phyloP scores from a whole-genome alignment of 805 yeast genomes.

The Scheffersomyces coipomensis region DNA sequence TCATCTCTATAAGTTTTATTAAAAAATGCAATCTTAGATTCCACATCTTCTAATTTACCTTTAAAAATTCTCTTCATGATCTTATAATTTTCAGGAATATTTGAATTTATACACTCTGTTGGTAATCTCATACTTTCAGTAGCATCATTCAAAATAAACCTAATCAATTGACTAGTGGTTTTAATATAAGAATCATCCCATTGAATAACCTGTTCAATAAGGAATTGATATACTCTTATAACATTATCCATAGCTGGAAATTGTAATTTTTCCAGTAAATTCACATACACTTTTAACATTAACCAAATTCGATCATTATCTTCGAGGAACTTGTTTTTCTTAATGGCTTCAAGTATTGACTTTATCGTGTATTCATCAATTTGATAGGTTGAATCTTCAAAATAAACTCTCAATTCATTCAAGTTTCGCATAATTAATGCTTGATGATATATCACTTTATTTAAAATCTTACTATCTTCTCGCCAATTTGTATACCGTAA shows the following conservation, averaged over 20 bases:
- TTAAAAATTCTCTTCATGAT: slow-evolving; percentile 12
- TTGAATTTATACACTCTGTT: slow-evolving; percentile 3
- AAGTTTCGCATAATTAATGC: slow-evolving; percentile 4
- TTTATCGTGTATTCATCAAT: slow-evolving; percentile 5
- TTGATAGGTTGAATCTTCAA: not conserved
- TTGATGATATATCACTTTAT: slow-evolving; percentile 23
- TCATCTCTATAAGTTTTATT: slow-evolving; percentile 1
- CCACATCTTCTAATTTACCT: slow-evolving; percentile 7
- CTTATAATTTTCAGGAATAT: slow-evolving; percentile 14
- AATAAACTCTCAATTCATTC: slow-evolving; percentile 1
- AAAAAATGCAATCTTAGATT: slow-evolving; percentile 11
- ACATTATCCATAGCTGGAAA: not conserved
- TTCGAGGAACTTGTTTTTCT: not conserved
- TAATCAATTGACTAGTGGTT: slow-evolving; percentile 2
- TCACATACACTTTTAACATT: not conserved
- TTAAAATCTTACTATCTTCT: slow-evolving; percentile 23
- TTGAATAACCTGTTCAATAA: slow-evolving; percentile 3
- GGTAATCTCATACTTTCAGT: slow-evolving; percentile 11
- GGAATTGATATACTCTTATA: slow-evolving; percentile 2
- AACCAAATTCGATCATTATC: not conserved
- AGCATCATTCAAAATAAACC: slow-evolving; percentile 15
- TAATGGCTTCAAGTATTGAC: slow-evolving; percentile 2
- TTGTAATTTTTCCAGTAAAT: slow-evolving; percentile 1
- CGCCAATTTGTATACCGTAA: slow-evolving; percentile 28
- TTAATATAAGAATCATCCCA: not conserved